Evolutionary conservation across 805 yeast species (phyloP).

Genomic region (Spathaspora arborariae): DNA sequence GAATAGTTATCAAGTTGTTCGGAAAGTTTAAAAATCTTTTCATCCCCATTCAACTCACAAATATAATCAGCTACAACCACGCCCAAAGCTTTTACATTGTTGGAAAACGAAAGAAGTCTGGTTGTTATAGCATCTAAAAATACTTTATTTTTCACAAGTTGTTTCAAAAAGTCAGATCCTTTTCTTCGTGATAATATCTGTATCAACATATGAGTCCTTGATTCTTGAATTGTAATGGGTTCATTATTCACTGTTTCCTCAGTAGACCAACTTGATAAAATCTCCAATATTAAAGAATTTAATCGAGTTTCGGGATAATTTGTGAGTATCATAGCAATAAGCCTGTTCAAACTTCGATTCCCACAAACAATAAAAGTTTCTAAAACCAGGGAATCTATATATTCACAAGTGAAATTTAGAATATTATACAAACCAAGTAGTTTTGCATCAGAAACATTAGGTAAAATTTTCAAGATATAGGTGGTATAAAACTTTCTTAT

Average conservation of each 20-base stretch:
- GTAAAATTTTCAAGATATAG: conserved; percentile 9
- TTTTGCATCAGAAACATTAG: conserved; percentile 5
- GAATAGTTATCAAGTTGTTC: conserved; percentile 24
- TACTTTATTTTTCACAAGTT: conserved; percentile 28
- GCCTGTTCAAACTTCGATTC: conserved; percentile 14
- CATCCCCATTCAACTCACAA: conserved; percentile 27
- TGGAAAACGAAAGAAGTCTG: conserved; percentile 48
- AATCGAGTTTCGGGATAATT: conserved; percentile 1
- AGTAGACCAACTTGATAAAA: conserved; percentile 21
- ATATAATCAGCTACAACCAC: conserved; percentile 54
- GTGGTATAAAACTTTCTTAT: conserved; percentile 14
- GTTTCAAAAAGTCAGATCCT: conserved; percentile 14
- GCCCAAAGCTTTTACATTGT: conserved; percentile 47
- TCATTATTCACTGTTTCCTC: conserved; percentile 32
- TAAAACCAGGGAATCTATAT: conserved; percentile 4
- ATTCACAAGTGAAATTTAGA: conserved; percentile 11
- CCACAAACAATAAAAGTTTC: conserved; percentile 15
- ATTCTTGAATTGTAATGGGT: conserved; percentile 42
- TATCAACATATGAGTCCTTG: conserved; percentile 46
- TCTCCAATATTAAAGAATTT: conserved; percentile 5
- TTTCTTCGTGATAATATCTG: conserved; percentile 20
- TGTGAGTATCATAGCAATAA: conserved; percentile 14
- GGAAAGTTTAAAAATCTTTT: conserved; percentile 30
- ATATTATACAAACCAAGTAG: conserved; percentile 17
- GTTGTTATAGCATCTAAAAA: conserved; percentile 53